Evolutionary conservation across 345 rosid species (phyloP).

Genomic region (Aquilaria sinensis): DNA sequence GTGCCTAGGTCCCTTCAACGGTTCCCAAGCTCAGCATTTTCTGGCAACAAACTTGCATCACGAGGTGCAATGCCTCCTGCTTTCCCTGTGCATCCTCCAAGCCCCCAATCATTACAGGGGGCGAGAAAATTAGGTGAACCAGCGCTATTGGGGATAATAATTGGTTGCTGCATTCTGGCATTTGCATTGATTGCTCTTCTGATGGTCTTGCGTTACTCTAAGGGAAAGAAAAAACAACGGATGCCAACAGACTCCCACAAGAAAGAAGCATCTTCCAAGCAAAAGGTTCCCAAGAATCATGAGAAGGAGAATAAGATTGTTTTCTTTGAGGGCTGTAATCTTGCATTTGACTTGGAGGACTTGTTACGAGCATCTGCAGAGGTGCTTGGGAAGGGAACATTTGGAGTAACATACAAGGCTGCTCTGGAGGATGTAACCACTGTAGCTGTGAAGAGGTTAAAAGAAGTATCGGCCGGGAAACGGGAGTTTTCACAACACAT

Average conservation of each 20-base stretch:
- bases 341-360: slow-evolving; percentile 71
- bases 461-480: slow-evolving; percentile 58
- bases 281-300: slow-evolving; percentile 41
- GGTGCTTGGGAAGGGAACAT: slow-evolving; percentile 74
- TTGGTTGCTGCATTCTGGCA: slow-evolving; percentile 43
- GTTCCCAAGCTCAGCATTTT: slow-evolving; percentile 50
- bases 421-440: slow-evolving; percentile 68
- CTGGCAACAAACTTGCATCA: slow-evolving; percentile 45
- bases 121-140: slow-evolving; percentile 32
- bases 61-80: slow-evolving; percentile 30
- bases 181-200: slow-evolving; percentile 30
- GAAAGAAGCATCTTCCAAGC: slow-evolving; percentile 37
- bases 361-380: slow-evolving; percentile 83
- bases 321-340: slow-evolving; percentile 73
- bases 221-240: slow-evolving; percentile 23
- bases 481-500: slow-evolving; percentile 84
- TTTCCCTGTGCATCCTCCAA: slow-evolving; percentile 25
- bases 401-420: slow-evolving; percentile 75
- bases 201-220: slow-evolving; percentile 33
- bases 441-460: slow-evolving; percentile 80
- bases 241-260: slow-evolving; percentile 30
- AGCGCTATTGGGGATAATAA: slow-evolving; percentile 36
- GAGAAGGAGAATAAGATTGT: slow-evolving; percentile 52
- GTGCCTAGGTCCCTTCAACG: slow-evolving; percentile 51
- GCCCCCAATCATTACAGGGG: slow-evolving; percentile 24